Evolutionary conservation across 2,329 filamentous ascomycete species (phyloP).

Genomic region (Penicillium sp.): DNA sequence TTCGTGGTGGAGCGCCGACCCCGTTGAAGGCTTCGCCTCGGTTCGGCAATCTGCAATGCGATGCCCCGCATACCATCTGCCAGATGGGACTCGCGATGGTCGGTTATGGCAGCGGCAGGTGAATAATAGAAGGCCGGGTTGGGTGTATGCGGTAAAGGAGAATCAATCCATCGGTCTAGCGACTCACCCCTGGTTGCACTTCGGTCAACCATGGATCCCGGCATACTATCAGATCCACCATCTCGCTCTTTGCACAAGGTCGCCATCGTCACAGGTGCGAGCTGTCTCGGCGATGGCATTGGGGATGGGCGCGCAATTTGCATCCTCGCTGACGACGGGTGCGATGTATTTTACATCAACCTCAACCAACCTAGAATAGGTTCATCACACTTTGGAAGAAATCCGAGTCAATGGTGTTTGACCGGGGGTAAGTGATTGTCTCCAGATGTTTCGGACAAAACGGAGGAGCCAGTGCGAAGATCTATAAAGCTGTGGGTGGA

Average conservation of each 20-base stretch:
- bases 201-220: slow-evolving; percentile 16
- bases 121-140: too few relatives aligned
- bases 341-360: slow-evolving; percentile 47
- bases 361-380: slow-evolving; percentile 14
- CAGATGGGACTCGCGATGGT: too few relatives aligned
- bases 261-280: slow-evolving; percentile 58
- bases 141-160: neutral
- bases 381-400: slow-evolving; percentile 51
- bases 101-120: too few relatives aligned
- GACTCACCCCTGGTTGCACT: neutral
- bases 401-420: slow-evolving; percentile 58
- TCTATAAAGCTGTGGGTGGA: too few relatives aligned
- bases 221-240: slow-evolving; percentile 20
- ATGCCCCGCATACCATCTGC: too few relatives aligned
- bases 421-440: slow-evolving; percentile 38
- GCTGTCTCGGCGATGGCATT: slow-evolving; percentile 55
- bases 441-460: neutral
- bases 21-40: too few relatives aligned
- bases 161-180: too few relatives aligned
- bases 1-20: too few relatives aligned
- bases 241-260: slow-evolving; percentile 23
- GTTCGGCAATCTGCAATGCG: too few relatives aligned
- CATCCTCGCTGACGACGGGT: slow-evolving; percentile 58
- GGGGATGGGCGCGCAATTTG: slow-evolving; percentile 60
- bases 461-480: neutral